A percentile compares a stretch with the other conserved stretches of the same genome.
Evolutionary conservation across 306 rosid genomes (phyloP).

Genomic region (Erythrophleum fordii): DNA sequence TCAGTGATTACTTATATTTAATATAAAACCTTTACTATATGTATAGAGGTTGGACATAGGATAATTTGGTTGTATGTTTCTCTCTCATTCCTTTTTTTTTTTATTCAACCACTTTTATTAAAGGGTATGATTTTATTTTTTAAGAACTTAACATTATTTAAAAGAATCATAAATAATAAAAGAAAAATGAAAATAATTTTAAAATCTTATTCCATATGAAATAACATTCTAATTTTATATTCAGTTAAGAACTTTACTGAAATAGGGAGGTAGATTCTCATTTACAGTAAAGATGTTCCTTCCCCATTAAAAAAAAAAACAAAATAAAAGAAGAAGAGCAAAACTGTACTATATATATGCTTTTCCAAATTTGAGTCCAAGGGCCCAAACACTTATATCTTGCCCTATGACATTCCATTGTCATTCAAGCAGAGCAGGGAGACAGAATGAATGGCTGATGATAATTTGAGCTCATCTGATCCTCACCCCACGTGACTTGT

Average conservation of each 20-base stretch:
- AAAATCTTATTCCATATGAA: not conserved
- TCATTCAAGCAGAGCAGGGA: conserved; percentile 43
- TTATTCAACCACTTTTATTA: too few relatives aligned
- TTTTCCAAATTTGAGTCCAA: conserved; percentile 9
- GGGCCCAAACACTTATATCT: too few relatives aligned
- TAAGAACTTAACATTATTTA: too few relatives aligned
- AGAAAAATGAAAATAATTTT: too few relatives aligned
- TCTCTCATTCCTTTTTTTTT: too few relatives aligned
- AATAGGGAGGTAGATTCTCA: conserved; percentile 44
- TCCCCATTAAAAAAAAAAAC: not conserved
- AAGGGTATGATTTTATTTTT: too few relatives aligned
- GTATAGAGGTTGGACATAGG: too few relatives aligned
- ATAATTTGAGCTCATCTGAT: conserved; percentile 49
- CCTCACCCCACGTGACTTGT: conserved; percentile 48
- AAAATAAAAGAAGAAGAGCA: conserved; percentile 3
- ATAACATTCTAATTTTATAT: conserved; percentile 23
- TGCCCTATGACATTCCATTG: conserved; percentile 17
- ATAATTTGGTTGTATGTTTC: too few relatives aligned
- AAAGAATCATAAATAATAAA: too few relatives aligned
- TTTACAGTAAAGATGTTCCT: conserved; percentile 28
- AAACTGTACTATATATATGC: conserved; percentile 36
- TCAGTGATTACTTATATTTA: too few relatives aligned
- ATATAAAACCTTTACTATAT: too few relatives aligned
- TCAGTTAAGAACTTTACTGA: conserved; percentile 27
- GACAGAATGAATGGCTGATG: conserved; percentile 65